Evolutionary conservation across 192 early-diverging fungal species (phyloP), one percentile per base, ranked within the genome.

Genomic region (Backusella psychrophila): DNA sequence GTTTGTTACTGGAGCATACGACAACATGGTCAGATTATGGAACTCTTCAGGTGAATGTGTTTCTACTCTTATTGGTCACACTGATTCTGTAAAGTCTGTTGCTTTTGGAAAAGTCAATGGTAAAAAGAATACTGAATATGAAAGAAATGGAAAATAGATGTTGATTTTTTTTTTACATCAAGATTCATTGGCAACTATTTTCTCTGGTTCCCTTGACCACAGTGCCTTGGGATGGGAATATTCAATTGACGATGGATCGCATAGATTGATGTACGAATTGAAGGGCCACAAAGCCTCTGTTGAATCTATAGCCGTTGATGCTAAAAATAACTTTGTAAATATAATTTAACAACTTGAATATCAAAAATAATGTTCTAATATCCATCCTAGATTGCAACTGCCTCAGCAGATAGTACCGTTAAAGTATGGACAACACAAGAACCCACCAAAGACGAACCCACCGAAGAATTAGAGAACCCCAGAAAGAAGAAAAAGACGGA

Each of bases 11-110:
- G 93, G 93, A 34, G 93, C 94, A 19, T 97, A 94, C 79, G 96
- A 98, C 81, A 91, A 91, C 67, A 83, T 89, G 38, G 92, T 94
- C 46, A 89, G 96, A 23, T 80, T 98, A 70, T 97, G 95, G 94
- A 92, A 93, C 75, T 84, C 85, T 70, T 90, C 91, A 41, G 90
- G 90, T 78, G 88, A 93, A 84, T 90, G 90, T 76, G 84, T 86
- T 59, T 78, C 83, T 53, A 90, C 90, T 53, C 83, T 94, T 78
- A 78, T 83, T 26, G 93, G 87, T 0, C 96, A 96, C 76, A 86
- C 78, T 26, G 89, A 88, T 34, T 82, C 94, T 17, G 88, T 96
- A 59, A 97, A 97, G 81, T 80, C 88, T 70, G 93, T 95, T 68
- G 89, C 90, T 19, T 92, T 90, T 87, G 83, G 91, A 29, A 78